Conservation (phyloP, 805 yeast genomes). For the Clavispora santaluciae region DNA sequence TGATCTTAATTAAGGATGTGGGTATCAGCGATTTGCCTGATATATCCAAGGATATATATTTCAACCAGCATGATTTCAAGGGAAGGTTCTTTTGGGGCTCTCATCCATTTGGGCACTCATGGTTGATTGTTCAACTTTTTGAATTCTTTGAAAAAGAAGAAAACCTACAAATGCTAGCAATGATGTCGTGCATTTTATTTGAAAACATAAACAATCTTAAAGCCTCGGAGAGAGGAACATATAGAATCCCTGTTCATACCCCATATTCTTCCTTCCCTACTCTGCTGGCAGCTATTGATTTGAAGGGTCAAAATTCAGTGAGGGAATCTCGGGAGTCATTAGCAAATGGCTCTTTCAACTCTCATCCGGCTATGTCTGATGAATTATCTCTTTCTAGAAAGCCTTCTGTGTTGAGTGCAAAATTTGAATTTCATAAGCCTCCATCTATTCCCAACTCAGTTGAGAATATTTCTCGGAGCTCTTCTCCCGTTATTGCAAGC, state of each 20-base stretch:
- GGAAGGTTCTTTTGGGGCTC: conserved; percentile 64
- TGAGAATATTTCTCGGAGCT: neutral
- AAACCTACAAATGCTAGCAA: conserved; percentile 85
- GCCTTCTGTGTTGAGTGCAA: conserved; percentile 7
- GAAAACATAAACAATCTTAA: conserved; percentile 29
- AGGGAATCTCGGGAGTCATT: neutral
- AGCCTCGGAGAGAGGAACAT: conserved; percentile 9
- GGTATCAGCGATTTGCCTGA: conserved; percentile 7
- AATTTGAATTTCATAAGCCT: conserved; percentile 6
- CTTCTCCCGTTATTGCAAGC: neutral
- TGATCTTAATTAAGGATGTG: conserved; percentile 39
- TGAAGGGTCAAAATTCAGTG: neutral
- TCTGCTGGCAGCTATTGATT: conserved; percentile 14
- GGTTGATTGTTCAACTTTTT: conserved; percentile 62
- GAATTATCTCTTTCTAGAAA: conserved; percentile 7
- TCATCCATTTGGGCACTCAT: conserved; percentile 69
- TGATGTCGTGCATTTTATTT: conserved; percentile 69
- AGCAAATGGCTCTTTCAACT: neutral
- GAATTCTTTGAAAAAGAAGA: conserved; percentile 57
- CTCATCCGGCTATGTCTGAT: neutral
- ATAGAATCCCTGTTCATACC: conserved; percentile 43
- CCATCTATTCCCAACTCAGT: conserved; percentile 5
- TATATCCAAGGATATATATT: conserved; percentile 4
- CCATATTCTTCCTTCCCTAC: conserved; percentile 38
- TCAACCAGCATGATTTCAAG: conserved; percentile 5